These are phyloP conservation scores for Citrus sp. DNA, from an alignment of 345 rosid species.

Conservation along the genomic window DNA sequence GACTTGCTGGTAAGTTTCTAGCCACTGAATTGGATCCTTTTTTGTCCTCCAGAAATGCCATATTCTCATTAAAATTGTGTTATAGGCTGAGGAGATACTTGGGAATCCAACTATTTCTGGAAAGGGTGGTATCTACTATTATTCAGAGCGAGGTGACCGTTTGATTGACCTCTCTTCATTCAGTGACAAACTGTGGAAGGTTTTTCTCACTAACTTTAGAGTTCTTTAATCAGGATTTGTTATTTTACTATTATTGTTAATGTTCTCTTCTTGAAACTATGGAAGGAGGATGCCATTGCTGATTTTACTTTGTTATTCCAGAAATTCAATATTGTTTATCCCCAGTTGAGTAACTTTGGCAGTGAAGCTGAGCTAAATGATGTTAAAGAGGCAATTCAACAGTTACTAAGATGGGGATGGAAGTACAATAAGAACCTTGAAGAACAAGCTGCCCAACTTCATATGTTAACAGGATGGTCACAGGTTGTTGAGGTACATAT, in stretches of 20 bases:
- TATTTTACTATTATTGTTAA: neutral
- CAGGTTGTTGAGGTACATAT: slow-evolving; percentile 78
- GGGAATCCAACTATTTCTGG: slow-evolving; percentile 62
- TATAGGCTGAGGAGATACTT: slow-evolving; percentile 79
- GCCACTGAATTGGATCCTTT: neutral
- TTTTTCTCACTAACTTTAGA: slow-evolving; percentile 24
- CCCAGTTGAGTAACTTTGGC: slow-evolving; percentile 54
- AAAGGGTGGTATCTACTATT: slow-evolving; percentile 80
- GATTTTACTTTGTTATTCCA: slow-evolving; percentile 26
- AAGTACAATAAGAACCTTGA: slow-evolving; percentile 89
- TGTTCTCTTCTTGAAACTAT: slow-evolving; percentile 10
- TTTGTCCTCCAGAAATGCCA: neutral
- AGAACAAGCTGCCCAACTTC: slow-evolving; percentile 98
- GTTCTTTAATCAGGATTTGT: slow-evolving; percentile 6
- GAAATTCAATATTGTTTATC: slow-evolving; percentile 67
- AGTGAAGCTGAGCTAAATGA: slow-evolving; percentile 76
- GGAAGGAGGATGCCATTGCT: slow-evolving; percentile 15
- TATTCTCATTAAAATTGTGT: slow-evolving; percentile 21
- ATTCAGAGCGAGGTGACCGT: slow-evolving; percentile 93
- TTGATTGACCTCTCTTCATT: slow-evolving; percentile 77
- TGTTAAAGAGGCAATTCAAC: slow-evolving; percentile 74
- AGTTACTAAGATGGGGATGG: slow-evolving; percentile 95
- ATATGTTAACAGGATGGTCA: slow-evolving; percentile 96
- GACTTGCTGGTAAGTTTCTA: slow-evolving; percentile 58
- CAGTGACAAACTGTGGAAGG: slow-evolving; percentile 86